Percentiles rank a stretch among this genome's conserved stretches.
Evolutionary conservation across 2,329 filamentous ascomycete species (phyloP).

Genomic region (Cordyceps cateniannulata): DNA sequence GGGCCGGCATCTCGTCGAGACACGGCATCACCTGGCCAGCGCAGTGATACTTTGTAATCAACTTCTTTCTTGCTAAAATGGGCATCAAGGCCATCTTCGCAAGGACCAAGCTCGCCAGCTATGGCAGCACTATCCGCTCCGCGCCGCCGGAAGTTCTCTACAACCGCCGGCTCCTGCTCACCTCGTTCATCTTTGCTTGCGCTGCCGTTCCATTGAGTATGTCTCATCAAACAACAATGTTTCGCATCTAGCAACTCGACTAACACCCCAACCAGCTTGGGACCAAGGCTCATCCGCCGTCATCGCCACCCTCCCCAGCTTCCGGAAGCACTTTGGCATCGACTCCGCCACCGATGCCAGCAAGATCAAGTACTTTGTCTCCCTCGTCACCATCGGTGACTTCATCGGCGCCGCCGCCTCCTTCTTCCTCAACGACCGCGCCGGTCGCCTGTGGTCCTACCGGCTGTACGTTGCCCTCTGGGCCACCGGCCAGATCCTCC

Average conservation of each 20-base stretch:
- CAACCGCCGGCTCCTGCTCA: slow-evolving; percentile 2
- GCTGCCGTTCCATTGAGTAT: slow-evolving; percentile 6
- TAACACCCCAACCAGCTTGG: slow-evolving; percentile 14
- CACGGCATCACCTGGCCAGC: background rate
- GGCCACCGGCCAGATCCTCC: background rate
- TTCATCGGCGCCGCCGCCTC: slow-evolving; percentile 21
- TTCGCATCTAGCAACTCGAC: background rate
- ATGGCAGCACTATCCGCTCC: background rate
- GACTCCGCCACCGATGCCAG: slow-evolving; percentile 16
- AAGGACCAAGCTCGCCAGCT: slow-evolving; percentile 5
- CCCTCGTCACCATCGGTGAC: slow-evolving; percentile 25
- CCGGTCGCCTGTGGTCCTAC: slow-evolving; percentile 7
- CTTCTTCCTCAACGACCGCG: slow-evolving; percentile 28
- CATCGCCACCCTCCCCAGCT: slow-evolving; percentile 28
- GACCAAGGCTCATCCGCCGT: slow-evolving; percentile 20
- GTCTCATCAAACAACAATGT: slow-evolving; percentile 10
- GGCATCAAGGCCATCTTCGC: slow-evolving; percentile 2
- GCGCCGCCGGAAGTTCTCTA: slow-evolving; percentile 7
- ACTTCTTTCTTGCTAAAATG: background rate
- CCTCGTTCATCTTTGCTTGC: background rate
- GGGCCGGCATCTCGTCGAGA: background rate
- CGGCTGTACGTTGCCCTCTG: slow-evolving; percentile 1
- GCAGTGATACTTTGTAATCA: background rate
- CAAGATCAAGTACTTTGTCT: slow-evolving; percentile 30
- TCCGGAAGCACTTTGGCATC: slow-evolving; percentile 27